Percentiles rank a stretch among this genome's conserved stretches.
Evolutionary conservation across 306 rosid species (phyloP).

Genomic region (Prunus salicina): DNA sequence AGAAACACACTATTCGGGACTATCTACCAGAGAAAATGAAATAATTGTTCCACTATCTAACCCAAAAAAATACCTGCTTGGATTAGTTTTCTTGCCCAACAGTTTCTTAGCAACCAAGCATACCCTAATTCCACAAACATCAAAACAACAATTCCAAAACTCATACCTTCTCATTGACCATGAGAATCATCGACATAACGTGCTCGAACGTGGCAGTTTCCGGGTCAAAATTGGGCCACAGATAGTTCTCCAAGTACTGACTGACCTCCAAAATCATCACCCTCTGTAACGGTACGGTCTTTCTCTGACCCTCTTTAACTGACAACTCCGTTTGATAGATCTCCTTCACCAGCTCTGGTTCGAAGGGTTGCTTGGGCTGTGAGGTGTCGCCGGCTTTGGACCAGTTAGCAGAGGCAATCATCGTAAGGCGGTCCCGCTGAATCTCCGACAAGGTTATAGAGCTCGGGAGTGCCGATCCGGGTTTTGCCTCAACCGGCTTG

Average conservation of each 20-base stretch:
- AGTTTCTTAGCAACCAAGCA: background rate
- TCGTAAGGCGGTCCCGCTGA: constrained; percentile 83
- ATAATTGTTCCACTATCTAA: background rate
- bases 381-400: constrained; percentile 40
- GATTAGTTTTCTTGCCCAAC: background rate
- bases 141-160: constrained; percentile 3
- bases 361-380: constrained; percentile 45
- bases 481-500: constrained; percentile 51
- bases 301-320: constrained; percentile 60
- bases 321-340: constrained; percentile 71
- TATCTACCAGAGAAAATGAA: background rate
- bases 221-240: constrained; percentile 82
- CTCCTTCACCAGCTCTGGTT: constrained; percentile 59
- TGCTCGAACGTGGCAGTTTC: constrained; percentile 75
- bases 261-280: constrained; percentile 95
- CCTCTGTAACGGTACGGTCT: constrained; percentile 85
- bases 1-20: background rate
- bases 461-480: constrained; percentile 54
- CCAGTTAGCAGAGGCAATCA: constrained; percentile 83
- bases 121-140: background rate
- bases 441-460: constrained; percentile 80
- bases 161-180: constrained; percentile 89
- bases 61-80: background rate
- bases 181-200: constrained; percentile 86
- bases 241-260: constrained; percentile 85